Conservation (phyloP, 1,284 basidiomycete species). For the Rhodotorula mucilaginosa region DNA sequence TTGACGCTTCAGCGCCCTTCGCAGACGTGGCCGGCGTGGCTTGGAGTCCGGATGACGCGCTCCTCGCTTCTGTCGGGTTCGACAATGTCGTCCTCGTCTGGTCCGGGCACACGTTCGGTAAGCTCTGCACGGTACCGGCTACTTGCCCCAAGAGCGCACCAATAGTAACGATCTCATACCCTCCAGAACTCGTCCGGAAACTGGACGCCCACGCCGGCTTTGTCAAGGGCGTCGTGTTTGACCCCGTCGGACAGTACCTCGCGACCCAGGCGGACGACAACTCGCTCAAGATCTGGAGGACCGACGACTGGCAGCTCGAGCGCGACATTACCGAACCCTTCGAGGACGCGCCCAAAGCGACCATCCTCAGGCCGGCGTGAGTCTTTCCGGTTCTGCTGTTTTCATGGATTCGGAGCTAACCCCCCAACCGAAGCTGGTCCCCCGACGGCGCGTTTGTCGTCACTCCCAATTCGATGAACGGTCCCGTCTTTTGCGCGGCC, state of each 20-base stretch:
- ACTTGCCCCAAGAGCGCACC: accelerated
- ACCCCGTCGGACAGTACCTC: conserved; percentile 92
- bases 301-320: conserved; percentile 83
- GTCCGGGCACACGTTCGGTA: conserved; percentile 83
- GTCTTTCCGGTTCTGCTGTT: conserved; percentile 33
- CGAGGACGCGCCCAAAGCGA: conserved; percentile 86
- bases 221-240: conserved; percentile 98
- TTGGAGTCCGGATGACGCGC: conserved; percentile 88
- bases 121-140: conserved; percentile 33
- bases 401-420: background rate
- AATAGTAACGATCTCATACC: too few species aligned
- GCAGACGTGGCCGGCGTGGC: conserved; percentile 91
- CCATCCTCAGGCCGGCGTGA: conserved; percentile 84
- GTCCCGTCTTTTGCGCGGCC: conserved; percentile 94
- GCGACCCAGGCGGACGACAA: conserved; percentile 97
- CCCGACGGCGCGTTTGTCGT: conserved; percentile 98
- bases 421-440: conserved; percentile 70
- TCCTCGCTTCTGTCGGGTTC: conserved; percentile 88
- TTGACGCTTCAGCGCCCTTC: background rate
- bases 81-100: conserved; percentile 90
- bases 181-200: conserved; percentile 70
- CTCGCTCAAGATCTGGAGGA: conserved; percentile 94
- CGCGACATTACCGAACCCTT: conserved; percentile 85
- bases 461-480: conserved; percentile 95
- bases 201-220: conserved; percentile 91